Evolutionary conservation across 108 stramenopile species (phyloP).

Genomic region (Cyclotella atomus): DNA sequence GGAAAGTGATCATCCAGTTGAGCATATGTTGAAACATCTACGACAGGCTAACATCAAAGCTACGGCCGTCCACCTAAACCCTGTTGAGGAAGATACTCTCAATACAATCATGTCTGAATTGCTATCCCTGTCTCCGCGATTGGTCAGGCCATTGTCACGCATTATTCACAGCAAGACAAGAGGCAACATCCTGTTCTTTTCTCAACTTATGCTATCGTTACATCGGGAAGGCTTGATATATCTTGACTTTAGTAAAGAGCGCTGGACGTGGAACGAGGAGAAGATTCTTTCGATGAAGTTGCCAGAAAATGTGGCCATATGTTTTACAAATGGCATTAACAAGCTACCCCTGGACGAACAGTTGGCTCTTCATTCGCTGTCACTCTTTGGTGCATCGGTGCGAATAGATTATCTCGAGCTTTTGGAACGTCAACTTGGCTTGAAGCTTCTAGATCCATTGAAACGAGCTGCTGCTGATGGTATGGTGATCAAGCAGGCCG

Average conservation of each 20-base stretch:
- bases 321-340: conserved; percentile 17
- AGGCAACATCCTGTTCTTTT: conserved; percentile 26
- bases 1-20: conserved; percentile 3
- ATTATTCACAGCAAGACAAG: conserved; percentile 25
- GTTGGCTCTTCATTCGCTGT: conserved; percentile 8
- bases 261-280: conserved; percentile 36
- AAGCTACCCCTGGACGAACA: conserved; percentile 8
- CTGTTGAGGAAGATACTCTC: conserved; percentile 13
- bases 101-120: conserved; percentile 28
- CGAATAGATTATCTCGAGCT: not conserved
- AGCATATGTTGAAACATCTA: not conserved
- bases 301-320: conserved; percentile 14
- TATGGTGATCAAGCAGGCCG: conserved; percentile 4
- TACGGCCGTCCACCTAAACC: not conserved
- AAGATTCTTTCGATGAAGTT: conserved; percentile 15
- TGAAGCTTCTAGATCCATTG: not conserved
- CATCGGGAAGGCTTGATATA: conserved; percentile 9
- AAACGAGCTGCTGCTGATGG: conserved; percentile 18
- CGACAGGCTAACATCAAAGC: not conserved
- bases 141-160: conserved; percentile 10
- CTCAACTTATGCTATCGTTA: conserved; percentile 13
- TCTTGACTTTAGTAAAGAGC: conserved; percentile 1
- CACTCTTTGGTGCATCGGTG: conserved; percentile 11
- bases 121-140: conserved; percentile 14
- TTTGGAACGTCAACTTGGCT: conserved; percentile 1